These are phyloP conservation scores for Termitomyces sp. DNA, from an alignment of 768 basidiomycete genomes.

Conservation along the genomic window DNA sequence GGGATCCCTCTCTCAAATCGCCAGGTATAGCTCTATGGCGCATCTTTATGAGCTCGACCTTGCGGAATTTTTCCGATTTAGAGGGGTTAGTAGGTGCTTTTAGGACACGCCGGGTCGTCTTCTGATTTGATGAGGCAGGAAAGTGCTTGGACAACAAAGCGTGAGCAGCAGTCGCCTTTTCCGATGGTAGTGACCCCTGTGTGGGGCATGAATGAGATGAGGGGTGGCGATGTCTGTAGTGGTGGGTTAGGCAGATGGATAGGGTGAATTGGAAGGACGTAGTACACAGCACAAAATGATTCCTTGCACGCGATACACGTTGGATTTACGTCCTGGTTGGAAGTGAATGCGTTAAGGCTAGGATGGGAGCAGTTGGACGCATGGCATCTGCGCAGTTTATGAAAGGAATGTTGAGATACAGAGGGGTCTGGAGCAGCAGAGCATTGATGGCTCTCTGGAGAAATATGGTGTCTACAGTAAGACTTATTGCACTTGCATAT, in stretches of 20 bases:
- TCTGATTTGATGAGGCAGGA: conserved; percentile 21
- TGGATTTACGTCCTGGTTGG: conserved; percentile 21
- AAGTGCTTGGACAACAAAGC: conserved; percentile 53
- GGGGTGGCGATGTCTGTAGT: conserved; percentile 59
- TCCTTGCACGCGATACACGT: conserved; percentile 49
- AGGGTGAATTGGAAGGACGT: conserved; percentile 6
- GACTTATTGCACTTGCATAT: conserved; percentile 51
- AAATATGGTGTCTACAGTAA: conserved; percentile 64
- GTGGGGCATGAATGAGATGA: conserved; percentile 53
- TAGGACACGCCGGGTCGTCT: conserved; percentile 16
- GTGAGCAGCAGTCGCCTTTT: conserved; percentile 44
- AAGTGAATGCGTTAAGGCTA: conserved; percentile 39
- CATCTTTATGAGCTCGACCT: conserved; percentile 69
- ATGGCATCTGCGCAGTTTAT: conserved; percentile 45
- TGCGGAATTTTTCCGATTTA: conserved; percentile 49
- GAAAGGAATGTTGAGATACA: conserved; percentile 10
- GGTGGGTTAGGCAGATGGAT: conserved; percentile 2
- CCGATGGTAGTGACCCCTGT: conserved; percentile 9
- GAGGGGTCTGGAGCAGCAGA: conserved; percentile 9
- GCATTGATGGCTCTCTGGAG: conserved; percentile 59
- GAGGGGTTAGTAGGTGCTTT: conserved; percentile 44
- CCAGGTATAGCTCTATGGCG: conserved; percentile 62
- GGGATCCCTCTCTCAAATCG: conserved; percentile 51
- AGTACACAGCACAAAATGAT: conserved; percentile 63
- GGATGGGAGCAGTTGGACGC: conserved; percentile 47